Conservation (phyloP, 1,284 basidiomycete genomes). For the Heterobasidion parviporum region DNA sequence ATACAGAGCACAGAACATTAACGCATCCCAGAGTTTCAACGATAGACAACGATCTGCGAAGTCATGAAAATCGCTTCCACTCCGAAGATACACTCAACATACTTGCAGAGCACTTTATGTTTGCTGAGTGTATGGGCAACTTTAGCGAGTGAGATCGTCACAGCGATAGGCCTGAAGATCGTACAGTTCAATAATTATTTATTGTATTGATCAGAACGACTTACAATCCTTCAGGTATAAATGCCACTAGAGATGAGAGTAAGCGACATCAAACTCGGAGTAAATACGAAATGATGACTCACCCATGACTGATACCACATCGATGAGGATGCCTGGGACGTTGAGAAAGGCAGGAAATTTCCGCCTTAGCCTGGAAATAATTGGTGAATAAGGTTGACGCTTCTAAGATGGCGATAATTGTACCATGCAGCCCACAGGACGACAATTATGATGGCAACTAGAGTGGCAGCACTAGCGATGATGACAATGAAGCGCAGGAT, state of each 20-base stretch:
- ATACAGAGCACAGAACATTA: slow-evolving; percentile 29
- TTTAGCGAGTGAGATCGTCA: slow-evolving; percentile 34
- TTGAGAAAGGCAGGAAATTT: slow-evolving; percentile 48
- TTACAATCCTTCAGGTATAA: slow-evolving; percentile 42
- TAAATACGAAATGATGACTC: not conserved
- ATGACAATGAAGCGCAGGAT: slow-evolving; percentile 34
- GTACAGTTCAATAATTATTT: not conserved
- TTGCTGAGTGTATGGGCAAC: slow-evolving; percentile 44
- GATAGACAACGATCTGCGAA: slow-evolving; percentile 14
- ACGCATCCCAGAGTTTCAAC: slow-evolving; percentile 44
- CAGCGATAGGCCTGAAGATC: slow-evolving; percentile 28
- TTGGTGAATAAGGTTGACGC: not conserved
- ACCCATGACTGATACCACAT: slow-evolving; percentile 48
- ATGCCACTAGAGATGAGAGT: slow-evolving; percentile 33
- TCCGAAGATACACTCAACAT: not conserved
- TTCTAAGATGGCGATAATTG: not conserved
- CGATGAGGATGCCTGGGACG: slow-evolving; percentile 44
- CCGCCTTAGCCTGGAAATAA: slow-evolving; percentile 20
- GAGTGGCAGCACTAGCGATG: slow-evolving; percentile 29
- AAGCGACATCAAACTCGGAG: not conserved
- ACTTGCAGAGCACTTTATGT: slow-evolving; percentile 54
- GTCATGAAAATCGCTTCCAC: not conserved
- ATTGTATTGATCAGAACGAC: not conserved
- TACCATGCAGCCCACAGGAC: slow-evolving; percentile 50
- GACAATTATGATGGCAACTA: slow-evolving; percentile 43